Evolutionary conservation across 2,329 filamentous ascomycete species (phyloP).

Genomic region (Clonostachys solani): DNA sequence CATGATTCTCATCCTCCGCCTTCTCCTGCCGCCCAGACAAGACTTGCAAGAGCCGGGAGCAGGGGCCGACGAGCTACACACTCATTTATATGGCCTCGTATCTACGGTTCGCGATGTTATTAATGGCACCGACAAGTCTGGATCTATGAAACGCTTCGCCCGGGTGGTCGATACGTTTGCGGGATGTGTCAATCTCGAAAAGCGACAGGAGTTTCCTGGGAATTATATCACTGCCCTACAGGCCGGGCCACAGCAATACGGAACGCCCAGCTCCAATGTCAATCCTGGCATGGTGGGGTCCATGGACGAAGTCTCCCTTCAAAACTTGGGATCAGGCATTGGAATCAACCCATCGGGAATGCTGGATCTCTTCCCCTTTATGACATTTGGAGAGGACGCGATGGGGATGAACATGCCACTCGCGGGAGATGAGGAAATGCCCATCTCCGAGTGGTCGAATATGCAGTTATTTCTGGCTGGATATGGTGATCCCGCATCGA

Average conservation of each 20-base stretch:
- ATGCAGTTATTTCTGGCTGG: too few species aligned
- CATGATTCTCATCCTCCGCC: constrained; percentile 20
- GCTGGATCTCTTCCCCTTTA: too few species aligned
- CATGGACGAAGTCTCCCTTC: not conserved
- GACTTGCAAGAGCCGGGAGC: not conserved
- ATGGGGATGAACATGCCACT: too few species aligned
- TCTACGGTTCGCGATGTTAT: constrained; percentile 9
- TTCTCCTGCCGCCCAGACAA: constrained; percentile 5
- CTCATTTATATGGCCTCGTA: constrained; percentile 7
- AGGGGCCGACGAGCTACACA: constrained; percentile 8
- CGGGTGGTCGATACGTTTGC: constrained; percentile 18
- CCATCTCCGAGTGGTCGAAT: too few species aligned
- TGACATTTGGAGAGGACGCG: too few species aligned
- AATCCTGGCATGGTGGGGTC: not conserved
- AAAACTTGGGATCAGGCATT: not conserved
- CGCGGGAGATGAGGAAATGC: too few species aligned
- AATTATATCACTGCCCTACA: not conserved
- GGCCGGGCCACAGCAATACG: not conserved
- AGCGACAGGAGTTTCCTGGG: not conserved
- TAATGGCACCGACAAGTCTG: constrained; percentile 15
- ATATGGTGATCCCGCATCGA: too few species aligned
- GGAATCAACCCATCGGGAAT: too few species aligned
- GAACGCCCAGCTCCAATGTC: not conserved
- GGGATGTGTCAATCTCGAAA: constrained; percentile 11
- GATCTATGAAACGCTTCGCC: constrained; percentile 19